A percentile compares a stretch with the other conserved stretches of the same genome.
Conservation (phyloP, 176 grass and related monocot species). For the Hyparrhenia diplandra region DNA sequence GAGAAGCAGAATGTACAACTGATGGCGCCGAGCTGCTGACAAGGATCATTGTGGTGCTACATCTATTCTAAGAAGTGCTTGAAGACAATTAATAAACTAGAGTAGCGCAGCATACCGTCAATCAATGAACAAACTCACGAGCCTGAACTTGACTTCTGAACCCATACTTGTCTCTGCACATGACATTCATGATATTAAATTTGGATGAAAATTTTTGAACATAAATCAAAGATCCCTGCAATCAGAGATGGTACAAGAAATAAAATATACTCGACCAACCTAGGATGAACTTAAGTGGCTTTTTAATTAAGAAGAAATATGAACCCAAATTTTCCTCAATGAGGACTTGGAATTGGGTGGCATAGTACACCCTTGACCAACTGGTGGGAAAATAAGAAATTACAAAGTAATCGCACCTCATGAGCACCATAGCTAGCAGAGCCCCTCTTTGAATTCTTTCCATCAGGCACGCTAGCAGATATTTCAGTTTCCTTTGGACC, state of each 20-base stretch:
- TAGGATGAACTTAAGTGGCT: not conserved
- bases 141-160: slow-evolving; percentile 92
- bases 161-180: slow-evolving; percentile 96
- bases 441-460: slow-evolving; percentile 71
- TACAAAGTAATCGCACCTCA: slow-evolving; percentile 60
- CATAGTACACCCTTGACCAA: not conserved
- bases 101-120: slow-evolving; percentile 37
- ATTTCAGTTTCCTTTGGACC: slow-evolving; percentile 70
- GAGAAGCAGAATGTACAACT: not conserved
- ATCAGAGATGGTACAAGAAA: slow-evolving; percentile 2
- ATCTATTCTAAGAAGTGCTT: not conserved
- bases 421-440: slow-evolving; percentile 65
- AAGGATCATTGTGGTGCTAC: not conserved
- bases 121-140: slow-evolving; percentile 54
- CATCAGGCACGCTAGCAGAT: slow-evolving; percentile 57
- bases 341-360: not conserved
- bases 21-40: not conserved
- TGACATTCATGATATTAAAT: slow-evolving; percentile 7
- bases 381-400: not conserved
- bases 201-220: not conserved
- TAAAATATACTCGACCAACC: not conserved
- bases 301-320: not conserved
- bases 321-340: not conserved
- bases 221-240: not conserved
- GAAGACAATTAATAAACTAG: not conserved